Evolutionary conservation across 805 yeast species (phyloP).

Genomic region (Pichia exigua): DNA sequence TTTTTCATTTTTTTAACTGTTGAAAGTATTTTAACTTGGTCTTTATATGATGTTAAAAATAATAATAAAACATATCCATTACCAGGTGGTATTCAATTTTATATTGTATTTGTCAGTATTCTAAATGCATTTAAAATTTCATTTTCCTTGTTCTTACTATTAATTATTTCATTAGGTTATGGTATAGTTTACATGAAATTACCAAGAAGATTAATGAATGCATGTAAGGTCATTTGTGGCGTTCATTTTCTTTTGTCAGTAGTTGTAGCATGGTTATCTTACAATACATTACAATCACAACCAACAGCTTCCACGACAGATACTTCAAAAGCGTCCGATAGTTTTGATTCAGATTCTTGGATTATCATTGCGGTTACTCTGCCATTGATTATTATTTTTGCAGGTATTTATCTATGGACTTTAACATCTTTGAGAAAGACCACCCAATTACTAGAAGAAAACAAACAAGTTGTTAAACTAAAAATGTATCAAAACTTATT

Average conservation of each 20-base stretch:
- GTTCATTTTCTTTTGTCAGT: constrained; percentile 49
- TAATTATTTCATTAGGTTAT: constrained; percentile 85
- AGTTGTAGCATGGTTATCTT: constrained; percentile 43
- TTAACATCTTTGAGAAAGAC: constrained; percentile 69
- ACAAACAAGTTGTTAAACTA: constrained; percentile 87
- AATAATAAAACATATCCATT: constrained; percentile 31
- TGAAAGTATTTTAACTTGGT: constrained; percentile 86
- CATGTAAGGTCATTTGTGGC: constrained; percentile 51
- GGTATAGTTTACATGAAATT: constrained; percentile 89
- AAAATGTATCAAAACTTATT: constrained; percentile 77
- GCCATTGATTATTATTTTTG: constrained; percentile 65
- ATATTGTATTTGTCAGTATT: constrained; percentile 70
- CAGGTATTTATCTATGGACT: constrained; percentile 67
- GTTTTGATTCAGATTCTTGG: constrained; percentile 41
- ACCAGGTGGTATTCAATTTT: constrained; percentile 48
- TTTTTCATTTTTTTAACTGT: constrained; percentile 74
- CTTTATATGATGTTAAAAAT: constrained; percentile 80
- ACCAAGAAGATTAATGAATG: constrained; percentile 65
- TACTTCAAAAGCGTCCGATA: constrained; percentile 37
- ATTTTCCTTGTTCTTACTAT: constrained; percentile 77
- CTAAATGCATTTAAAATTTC: constrained; percentile 77
- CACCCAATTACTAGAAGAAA: constrained; percentile 63
- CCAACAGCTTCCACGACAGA: constrained; percentile 27
- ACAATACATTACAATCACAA: constrained; percentile 27
- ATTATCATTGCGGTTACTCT: constrained; percentile 48